Evolutionary conservation across 179 eudicot genomes (phyloP).

Genomic region (Camellia oleifera): DNA sequence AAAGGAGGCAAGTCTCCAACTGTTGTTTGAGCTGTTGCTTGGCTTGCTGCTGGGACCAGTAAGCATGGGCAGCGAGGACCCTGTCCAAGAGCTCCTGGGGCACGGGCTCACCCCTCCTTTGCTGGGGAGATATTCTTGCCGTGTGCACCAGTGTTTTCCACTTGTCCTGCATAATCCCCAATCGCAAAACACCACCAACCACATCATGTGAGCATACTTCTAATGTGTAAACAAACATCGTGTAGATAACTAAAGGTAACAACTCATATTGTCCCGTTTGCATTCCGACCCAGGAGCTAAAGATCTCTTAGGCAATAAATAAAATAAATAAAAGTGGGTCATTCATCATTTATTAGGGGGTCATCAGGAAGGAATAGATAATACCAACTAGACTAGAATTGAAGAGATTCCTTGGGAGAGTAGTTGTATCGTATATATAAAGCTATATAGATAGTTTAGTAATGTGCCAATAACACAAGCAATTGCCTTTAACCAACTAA

Average conservation of each 20-base stretch:
- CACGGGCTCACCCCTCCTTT: constrained; percentile 96
- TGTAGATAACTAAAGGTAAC: background rate
- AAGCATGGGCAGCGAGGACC: constrained; percentile 80
- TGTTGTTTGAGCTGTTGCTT: constrained; percentile 70
- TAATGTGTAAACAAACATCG: background rate
- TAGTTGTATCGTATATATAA: background rate
- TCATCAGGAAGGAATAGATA: no score
- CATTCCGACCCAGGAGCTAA: background rate
- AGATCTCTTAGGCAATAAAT: background rate
- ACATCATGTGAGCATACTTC: background rate
- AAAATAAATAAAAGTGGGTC: no score
- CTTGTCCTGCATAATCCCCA: constrained; percentile 63
- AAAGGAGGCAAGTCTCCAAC: constrained; percentile 52
- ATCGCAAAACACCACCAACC: constrained; percentile 32
- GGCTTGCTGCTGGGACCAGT: constrained; percentile 83
- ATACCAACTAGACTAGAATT: constrained; percentile 14
- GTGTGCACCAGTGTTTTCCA: constrained; percentile 99
- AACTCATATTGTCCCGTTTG: background rate
- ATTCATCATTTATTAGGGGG: no score
- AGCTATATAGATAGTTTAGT: background rate
- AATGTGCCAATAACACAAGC: constrained; percentile 6
- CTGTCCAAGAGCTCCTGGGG: constrained; percentile 89
- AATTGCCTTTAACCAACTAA: constrained; percentile 3
- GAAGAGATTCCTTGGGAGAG: constrained; percentile 26
- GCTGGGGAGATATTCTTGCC: constrained; percentile 94